phyloP scores from a whole-genome alignment of 2,329 filamentous ascomycete genomes.

The Aureobasidium namibiae region DNA sequence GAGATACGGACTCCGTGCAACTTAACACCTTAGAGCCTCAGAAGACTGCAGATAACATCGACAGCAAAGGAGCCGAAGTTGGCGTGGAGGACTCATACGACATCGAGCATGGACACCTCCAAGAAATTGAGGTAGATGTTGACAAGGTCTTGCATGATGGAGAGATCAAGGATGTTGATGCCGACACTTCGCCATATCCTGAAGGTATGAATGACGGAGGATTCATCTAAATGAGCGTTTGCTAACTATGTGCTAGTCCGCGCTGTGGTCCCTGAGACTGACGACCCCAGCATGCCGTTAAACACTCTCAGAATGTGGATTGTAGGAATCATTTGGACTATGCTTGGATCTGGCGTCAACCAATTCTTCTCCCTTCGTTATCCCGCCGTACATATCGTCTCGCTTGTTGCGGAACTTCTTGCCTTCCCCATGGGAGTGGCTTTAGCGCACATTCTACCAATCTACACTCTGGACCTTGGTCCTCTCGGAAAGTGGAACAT shows the following conservation, averaged over 20 bases:
- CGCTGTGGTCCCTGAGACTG: slow-evolving; percentile 56
- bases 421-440: slow-evolving; percentile 75
- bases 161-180: slow-evolving; percentile 20
- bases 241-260: slow-evolving; percentile 34
- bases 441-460: slow-evolving; percentile 65
- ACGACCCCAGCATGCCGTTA: slow-evolving; percentile 53
- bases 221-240: neutral
- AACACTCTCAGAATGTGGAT: slow-evolving; percentile 59
- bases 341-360: slow-evolving; percentile 52
- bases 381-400: slow-evolving; percentile 81
- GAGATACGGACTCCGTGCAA: slow-evolving; percentile 21
- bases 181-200: slow-evolving; percentile 50
- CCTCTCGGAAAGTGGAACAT: slow-evolving; percentile 28
- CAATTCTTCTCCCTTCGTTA: slow-evolving; percentile 84
- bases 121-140: slow-evolving; percentile 28
- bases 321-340: slow-evolving; percentile 50
- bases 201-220: slow-evolving; percentile 30
- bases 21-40: slow-evolving; percentile 19
- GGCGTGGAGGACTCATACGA: slow-evolving; percentile 16
- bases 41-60: slow-evolving; percentile 17
- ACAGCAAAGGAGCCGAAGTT: slow-evolving; percentile 6
- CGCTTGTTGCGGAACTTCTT: slow-evolving; percentile 76
- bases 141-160: slow-evolving; percentile 42
- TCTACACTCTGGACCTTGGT: slow-evolving; percentile 45
- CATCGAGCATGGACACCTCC: slow-evolving; percentile 19